Evolutionary conservation across 1,139 yeast genomes (phyloP).

Genomic region (Maudiozyma humilis): DNA sequence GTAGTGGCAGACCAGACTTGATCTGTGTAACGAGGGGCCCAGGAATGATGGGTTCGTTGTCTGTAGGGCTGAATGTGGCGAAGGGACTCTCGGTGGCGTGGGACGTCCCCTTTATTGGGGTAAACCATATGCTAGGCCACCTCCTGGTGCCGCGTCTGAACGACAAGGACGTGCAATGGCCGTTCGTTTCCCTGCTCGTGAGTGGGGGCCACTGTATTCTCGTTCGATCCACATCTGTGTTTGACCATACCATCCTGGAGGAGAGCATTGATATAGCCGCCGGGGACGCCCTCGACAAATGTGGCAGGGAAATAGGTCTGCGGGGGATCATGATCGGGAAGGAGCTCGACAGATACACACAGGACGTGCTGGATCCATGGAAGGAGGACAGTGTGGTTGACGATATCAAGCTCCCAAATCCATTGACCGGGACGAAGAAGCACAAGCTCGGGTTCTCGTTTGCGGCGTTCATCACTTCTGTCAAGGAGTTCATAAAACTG

Average conservation of each 20-base stretch:
- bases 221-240: slow-evolving; percentile 53
- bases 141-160: slow-evolving; percentile 57
- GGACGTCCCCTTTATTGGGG: slow-evolving; percentile 73
- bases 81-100: slow-evolving; percentile 78
- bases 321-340: slow-evolving; percentile 78
- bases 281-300: slow-evolving; percentile 90
- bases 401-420: slow-evolving; percentile 38
- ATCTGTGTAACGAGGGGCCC: slow-evolving; percentile 94
- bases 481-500: slow-evolving; percentile 34
- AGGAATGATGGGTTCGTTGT: slow-evolving; percentile 86
- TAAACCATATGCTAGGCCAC: slow-evolving; percentile 96
- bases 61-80: slow-evolving; percentile 76
- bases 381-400: slow-evolving; percentile 19
- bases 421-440: slow-evolving; percentile 43
- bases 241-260: slow-evolving; percentile 63
- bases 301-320: slow-evolving; percentile 78
- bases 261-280: slow-evolving; percentile 83
- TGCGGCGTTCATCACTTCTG: slow-evolving; percentile 62
- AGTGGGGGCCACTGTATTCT: slow-evolving; percentile 96
- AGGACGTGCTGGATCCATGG: slow-evolving; percentile 33
- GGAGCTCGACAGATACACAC: slow-evolving; percentile 55
- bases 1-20: slow-evolving; percentile 49
- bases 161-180: slow-evolving; percentile 40
- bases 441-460: slow-evolving; percentile 57
- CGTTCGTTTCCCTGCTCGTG: slow-evolving; percentile 71